A percentile compares a stretch with the other conserved stretches of the same genome.
Conservation (phyloP, 768 basidiomycete species). For the Coprinellus micaceus region DNA sequence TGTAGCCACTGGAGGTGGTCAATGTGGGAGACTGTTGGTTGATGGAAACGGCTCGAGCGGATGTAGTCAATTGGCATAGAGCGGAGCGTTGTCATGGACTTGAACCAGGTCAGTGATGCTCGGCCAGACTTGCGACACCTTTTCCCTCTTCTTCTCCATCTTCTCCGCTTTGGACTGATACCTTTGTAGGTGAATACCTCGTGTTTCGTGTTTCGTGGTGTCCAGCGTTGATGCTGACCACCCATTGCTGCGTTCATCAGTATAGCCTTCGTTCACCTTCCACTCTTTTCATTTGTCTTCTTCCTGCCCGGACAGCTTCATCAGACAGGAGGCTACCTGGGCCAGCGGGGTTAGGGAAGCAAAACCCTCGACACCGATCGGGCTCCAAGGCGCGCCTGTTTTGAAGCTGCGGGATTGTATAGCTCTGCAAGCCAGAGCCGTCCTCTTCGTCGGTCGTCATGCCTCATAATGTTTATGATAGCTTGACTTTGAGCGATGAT, state of each 20-base stretch:
- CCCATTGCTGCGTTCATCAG: background rate
- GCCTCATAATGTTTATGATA: background rate
- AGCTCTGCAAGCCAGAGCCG: background rate
- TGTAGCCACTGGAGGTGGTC: too few relatives aligned
- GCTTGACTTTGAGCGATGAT: conserved; percentile 35
- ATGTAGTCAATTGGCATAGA: background rate
- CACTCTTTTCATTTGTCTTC: conserved; percentile 8
- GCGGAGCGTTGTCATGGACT: conserved; percentile 12
- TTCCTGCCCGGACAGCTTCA: background rate
- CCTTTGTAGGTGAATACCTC: background rate
- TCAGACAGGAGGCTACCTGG: conserved; percentile 6
- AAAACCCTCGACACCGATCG: background rate
- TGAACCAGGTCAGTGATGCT: background rate
- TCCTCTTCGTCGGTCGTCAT: conserved; percentile 6
- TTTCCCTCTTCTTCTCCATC: background rate
- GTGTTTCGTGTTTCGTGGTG: too few relatives aligned
- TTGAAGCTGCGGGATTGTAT: background rate
- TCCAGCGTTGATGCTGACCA: too few relatives aligned
- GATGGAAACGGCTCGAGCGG: conserved; percentile 4
- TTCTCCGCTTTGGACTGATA: background rate
- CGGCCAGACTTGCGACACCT: background rate
- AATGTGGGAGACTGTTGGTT: background rate
- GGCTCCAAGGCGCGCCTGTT: background rate
- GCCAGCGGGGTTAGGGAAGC: conserved; percentile 15
- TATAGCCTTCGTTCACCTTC: background rate